phyloP scores from a whole-genome alignment of 2,329 filamentous ascomycete genomes.

The Hypoxylon sp. region DNA sequence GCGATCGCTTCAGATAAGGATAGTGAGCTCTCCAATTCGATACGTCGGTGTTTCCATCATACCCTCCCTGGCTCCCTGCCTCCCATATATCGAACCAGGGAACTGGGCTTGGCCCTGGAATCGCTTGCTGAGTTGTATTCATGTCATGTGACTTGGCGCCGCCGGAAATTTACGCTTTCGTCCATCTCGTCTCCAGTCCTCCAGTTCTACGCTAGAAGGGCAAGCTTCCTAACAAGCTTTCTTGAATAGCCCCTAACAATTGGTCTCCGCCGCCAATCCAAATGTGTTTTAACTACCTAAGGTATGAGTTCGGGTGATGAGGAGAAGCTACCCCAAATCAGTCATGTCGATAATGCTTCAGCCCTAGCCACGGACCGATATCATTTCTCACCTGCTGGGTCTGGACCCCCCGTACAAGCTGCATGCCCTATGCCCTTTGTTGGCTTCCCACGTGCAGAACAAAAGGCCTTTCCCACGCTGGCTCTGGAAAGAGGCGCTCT shows the following conservation, averaged over 20 bases:
- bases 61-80: no score
- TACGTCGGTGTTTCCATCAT: constrained; percentile 13
- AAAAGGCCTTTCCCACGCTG: constrained; percentile 21
- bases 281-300: background rate
- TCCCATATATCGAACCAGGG: constrained; percentile 21
- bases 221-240: constrained; percentile 26
- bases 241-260: constrained; percentile 3
- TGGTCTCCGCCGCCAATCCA: constrained; percentile 4
- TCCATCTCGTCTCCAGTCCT: background rate
- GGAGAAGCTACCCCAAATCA: constrained; percentile 26
- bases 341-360: background rate
- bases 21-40: constrained; percentile 25
- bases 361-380: constrained; percentile 5
- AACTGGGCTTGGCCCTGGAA: constrained; percentile 25
- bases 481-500: constrained; percentile 6
- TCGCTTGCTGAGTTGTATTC: constrained; percentile 16
- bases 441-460: constrained; percentile 24
- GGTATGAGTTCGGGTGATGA: background rate
- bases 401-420: constrained; percentile 18
- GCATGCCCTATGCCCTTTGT: constrained; percentile 15
- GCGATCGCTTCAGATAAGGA: constrained; percentile 32
- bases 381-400: constrained; percentile 24
- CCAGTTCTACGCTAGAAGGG: constrained; percentile 10
- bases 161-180: constrained; percentile 22
- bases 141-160: constrained; percentile 11